These are phyloP conservation scores for Jackrogersella minutella DNA, from an alignment of 495 filamentous ascomycete species.

Conservation along the genomic window DNA sequence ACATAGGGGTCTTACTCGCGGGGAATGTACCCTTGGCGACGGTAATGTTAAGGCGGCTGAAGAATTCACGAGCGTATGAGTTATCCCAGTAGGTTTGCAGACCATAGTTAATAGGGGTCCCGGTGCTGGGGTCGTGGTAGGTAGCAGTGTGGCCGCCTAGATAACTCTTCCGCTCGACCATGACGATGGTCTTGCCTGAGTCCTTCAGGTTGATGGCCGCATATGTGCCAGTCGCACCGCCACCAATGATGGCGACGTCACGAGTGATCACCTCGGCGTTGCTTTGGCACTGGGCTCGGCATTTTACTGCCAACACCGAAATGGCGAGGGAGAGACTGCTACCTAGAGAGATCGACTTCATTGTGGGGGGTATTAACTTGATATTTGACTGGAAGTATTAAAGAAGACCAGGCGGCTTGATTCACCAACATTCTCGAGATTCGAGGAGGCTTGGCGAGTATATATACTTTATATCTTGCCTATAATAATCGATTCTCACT, in stretches of 20 bases:
- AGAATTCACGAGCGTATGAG: slow-evolving; percentile 44
- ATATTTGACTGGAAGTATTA: not conserved
- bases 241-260: slow-evolving; percentile 59
- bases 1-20: slow-evolving; percentile 3
- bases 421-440: not conserved
- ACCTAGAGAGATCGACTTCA: slow-evolving; percentile 1
- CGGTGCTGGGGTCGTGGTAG: slow-evolving; percentile 54
- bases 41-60: slow-evolving; percentile 49
- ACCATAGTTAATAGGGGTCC: slow-evolving; percentile 55
- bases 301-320: slow-evolving; percentile 4
- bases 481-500: not conserved
- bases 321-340: slow-evolving; percentile 15
- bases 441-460: slow-evolving; percentile 11
- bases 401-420: slow-evolving; percentile 1
- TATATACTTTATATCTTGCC: slow-evolving; percentile 6
- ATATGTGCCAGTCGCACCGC: slow-evolving; percentile 59
- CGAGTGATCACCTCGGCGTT: slow-evolving; percentile 33
- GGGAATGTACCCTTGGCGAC: slow-evolving; percentile 18
- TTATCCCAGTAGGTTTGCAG: slow-evolving; percentile 53
- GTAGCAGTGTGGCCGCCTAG: slow-evolving; percentile 57
- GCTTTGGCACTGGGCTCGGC: slow-evolving; percentile 1
- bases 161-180: slow-evolving; percentile 52
- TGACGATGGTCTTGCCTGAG: slow-evolving; percentile 49
- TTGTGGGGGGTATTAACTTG: not conserved
- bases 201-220: slow-evolving; percentile 56